A percentile compares a stretch with the other conserved stretches of the same genome.
Conservation (phyloP, 345 rosid species). For the Eutrema yunnanense region DNA sequence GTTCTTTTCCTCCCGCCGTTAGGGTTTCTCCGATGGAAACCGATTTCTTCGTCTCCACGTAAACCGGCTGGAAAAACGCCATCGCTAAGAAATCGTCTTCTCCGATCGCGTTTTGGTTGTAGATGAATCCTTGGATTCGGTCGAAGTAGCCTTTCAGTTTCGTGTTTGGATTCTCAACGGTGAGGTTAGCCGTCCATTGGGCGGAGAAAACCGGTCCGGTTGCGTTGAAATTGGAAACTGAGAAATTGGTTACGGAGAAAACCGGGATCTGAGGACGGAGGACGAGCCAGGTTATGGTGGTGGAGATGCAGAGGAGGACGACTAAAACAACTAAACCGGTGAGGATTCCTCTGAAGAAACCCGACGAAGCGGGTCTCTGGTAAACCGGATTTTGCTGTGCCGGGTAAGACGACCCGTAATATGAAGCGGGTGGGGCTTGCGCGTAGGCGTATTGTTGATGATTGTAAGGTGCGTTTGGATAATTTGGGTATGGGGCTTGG, state of each 20-base stretch:
- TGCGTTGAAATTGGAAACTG: slow-evolving; percentile 30
- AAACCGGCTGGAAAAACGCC: slow-evolving; percentile 20
- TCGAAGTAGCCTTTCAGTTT: slow-evolving; percentile 33
- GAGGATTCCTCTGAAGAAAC: slow-evolving; percentile 35
- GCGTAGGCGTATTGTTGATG: slow-evolving; percentile 19
- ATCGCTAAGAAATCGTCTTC: slow-evolving; percentile 24
- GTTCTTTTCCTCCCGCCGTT: slow-evolving; percentile 24
- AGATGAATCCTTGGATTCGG: slow-evolving; percentile 25
- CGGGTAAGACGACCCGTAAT: slow-evolving; percentile 32
- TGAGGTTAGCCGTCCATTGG: slow-evolving; percentile 27
- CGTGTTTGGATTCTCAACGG: slow-evolving; percentile 31
- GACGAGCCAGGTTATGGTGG: slow-evolving; percentile 30
- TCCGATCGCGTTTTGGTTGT: slow-evolving; percentile 3
- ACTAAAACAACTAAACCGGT: slow-evolving; percentile 33
- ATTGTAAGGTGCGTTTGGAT: slow-evolving; percentile 21
- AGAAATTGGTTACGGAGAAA: slow-evolving; percentile 25
- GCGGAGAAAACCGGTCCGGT: slow-evolving; percentile 35
- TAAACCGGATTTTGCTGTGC: slow-evolving; percentile 11
- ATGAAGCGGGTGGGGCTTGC: slow-evolving; percentile 40
- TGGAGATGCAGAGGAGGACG: slow-evolving; percentile 25
- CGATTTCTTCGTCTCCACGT: slow-evolving; percentile 26
- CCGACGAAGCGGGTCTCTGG: slow-evolving; percentile 17
- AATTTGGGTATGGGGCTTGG: slow-evolving; percentile 18
- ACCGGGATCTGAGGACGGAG: slow-evolving; percentile 32
- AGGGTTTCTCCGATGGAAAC: slow-evolving; percentile 13